Base-by-base conservation (phyloP, 202 grass and related monocot species). In the Zoysia matrella region DNA sequence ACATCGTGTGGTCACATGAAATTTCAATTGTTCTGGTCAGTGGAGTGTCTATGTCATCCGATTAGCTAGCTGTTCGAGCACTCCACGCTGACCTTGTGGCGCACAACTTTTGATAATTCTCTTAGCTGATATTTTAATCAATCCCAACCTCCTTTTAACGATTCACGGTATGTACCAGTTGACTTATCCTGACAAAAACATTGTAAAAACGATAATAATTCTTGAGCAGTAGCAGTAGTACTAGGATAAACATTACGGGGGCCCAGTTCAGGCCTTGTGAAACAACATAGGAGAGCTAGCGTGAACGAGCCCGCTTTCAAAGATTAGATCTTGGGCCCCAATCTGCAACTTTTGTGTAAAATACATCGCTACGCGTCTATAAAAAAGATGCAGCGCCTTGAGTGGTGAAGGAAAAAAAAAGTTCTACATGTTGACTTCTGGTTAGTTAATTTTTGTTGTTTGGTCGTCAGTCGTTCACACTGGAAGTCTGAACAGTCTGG, bases 1-100 rank as follows among this genome's bases (percentile, higher is more conserved):
- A 83, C 88, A 41, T 60, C 65, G 40, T 53, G n/a, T 80, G 65
- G 69, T 78, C 63, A 16, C 11, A 51, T 36, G 15, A 40, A 73
- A 46, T 51, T 52, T 64, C 49, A 72, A 36, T 67, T 60, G n/a
- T 30, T 79, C 52, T 80, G 45, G 40, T 65, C n/a, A 45, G 64
- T 74, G 47, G 41, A 64, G 49, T 76, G 50, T 13, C 6, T 16
- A 45, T 52, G 61, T 72, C 53, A 69, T 40, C 44, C 7, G 12
- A 8, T 9, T 64, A 14, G 53, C 15, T 69, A 62, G 70, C 43
- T 74, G 69, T 75, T 81, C 78, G 77, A 41, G 74, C 18, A 82
- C 61, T 55, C 67, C 73, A 89, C 47, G 67, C 8, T 71, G 64
- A 69, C 54, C 6, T 69, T 52, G 4, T 74, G 45, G 3, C 73